phyloP scores from a whole-genome alignment of 129 eudicot genomes.

The Chrysanthemum makinoi region DNA sequence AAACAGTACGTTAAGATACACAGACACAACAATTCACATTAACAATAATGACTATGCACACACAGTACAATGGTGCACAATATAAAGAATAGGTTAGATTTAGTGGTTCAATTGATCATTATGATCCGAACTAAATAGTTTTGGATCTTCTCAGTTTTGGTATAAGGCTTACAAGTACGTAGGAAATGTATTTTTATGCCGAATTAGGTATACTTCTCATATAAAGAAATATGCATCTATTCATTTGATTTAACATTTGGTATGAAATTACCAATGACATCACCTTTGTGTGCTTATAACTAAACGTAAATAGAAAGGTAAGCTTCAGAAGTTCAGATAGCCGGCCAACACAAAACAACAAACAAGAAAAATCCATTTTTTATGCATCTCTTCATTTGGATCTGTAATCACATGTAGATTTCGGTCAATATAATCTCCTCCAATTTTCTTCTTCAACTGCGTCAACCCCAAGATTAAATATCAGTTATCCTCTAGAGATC shows the following conservation, averaged over 20 bases:
- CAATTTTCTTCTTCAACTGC: slow-evolving; percentile 23
- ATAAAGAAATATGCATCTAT: not conserved
- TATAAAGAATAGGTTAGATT: too few relatives aligned
- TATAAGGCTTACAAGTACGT: too few relatives aligned
- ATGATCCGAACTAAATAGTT: too few relatives aligned
- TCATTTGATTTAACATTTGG: slow-evolving; percentile 8
- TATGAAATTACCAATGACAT: slow-evolving; percentile 22
- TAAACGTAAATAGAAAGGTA: slow-evolving; percentile 16
- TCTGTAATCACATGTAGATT: slow-evolving; percentile 15
- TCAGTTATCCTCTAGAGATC: slow-evolving; percentile 12
- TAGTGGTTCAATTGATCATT: too few relatives aligned
- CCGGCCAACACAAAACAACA: slow-evolving; percentile 34
- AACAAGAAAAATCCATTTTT: slow-evolving; percentile 24
- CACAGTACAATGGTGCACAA: too few relatives aligned
- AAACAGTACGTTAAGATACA: too few relatives aligned
- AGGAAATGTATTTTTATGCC: too few relatives aligned
- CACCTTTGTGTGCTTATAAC: slow-evolving; percentile 21
- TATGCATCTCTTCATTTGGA: slow-evolving; percentile 7
- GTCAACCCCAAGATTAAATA: slow-evolving; percentile 33
- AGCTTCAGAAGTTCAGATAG: not conserved
- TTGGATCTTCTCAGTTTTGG: too few relatives aligned
- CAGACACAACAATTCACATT: too few relatives aligned
- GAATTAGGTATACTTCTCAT: too few relatives aligned
- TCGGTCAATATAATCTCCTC: slow-evolving; percentile 34
- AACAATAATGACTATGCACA: too few relatives aligned